Base-by-base conservation (phyloP, 257 asterid species). In the Penstemon newberryi region DNA sequence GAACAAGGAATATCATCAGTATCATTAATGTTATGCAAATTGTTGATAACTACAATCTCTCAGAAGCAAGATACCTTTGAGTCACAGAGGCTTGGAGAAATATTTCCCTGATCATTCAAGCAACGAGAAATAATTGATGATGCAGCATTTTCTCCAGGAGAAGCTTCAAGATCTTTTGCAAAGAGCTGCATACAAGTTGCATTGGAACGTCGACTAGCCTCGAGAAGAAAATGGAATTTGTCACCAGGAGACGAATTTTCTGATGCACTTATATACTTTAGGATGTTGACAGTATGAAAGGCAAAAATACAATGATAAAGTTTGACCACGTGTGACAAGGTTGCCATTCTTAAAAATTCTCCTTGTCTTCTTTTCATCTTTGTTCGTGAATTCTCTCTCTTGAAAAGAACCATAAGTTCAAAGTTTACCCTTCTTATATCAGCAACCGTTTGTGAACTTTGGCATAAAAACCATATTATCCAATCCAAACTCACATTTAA, bases 131-230 rank as follows among this genome's bases (percentile, higher is more conserved):
- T 64, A 40, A 93, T 81, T 64, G 99, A 88, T 40, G 96, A 82
- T 60, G 97, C 92, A 58, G 88, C 95, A 69, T 91, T 69, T 62
- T 93, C 96, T 82, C 99, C 97, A 3, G 96, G 95, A 77, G 58
- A 81, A 65, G 88, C 86, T 79, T 88, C 99, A 68, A 77, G 73
- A 58, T 93, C 96, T 82, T 93, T 93, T 60, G 87, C 71, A 65
- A 78, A 93, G 63, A 90, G 92, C 81, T 88, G 97, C 85, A 88
- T 72, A 66, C 96, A 90, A 55, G 83, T 81, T 49, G 88, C 82
- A 77, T 87, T 82, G 70, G 99, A 90, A 69, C 97, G 97, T 63
- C 90, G 94, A 72, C 85, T 79, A 62, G 97, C 92, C 96, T 90
- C 99, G 72, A 88, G 89, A 80, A 90, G 86, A 80, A 81, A 87